Percentiles rank a stretch among this genome's conserved stretches.
phyloP scores from a whole-genome alignment of 192 early-diverging fungal genomes.

The Backusella tarrabulga region DNA sequence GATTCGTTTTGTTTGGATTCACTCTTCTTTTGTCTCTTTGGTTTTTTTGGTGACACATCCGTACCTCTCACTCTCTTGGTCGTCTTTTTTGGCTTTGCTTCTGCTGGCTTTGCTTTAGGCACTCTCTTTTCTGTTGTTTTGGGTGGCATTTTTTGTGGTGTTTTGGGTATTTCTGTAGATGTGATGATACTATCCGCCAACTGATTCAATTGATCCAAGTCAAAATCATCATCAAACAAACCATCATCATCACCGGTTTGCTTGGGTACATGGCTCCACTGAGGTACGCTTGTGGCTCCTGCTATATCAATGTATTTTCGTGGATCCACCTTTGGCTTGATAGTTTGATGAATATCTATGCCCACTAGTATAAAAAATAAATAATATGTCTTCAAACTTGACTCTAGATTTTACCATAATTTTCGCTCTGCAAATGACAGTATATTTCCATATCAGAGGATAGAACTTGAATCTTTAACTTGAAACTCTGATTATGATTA shows the following conservation, averaged over 20 bases:
- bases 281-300: neutral
- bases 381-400: neutral
- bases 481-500: conserved; percentile 8
- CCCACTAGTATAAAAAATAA: conserved; percentile 27
- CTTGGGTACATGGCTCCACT: neutral
- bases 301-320: conserved; percentile 14
- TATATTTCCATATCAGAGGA: conserved; percentile 1
- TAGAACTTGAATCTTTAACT: conserved; percentile 15
- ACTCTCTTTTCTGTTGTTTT: neutral
- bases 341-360: conserved; percentile 16
- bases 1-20: neutral
- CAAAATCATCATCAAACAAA: neutral
- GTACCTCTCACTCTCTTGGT: neutral
- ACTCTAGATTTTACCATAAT: conserved; percentile 19
- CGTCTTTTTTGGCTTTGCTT: neutral
- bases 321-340: conserved; percentile 12
- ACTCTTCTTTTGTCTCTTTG: neutral
- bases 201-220: neutral
- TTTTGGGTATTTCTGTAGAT: neutral
- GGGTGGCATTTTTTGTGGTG: neutral
- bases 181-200: neutral
- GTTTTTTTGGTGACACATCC: neutral
- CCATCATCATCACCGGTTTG: neutral
- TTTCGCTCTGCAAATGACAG: conserved; percentile 28
- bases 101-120: neutral